Conservation (phyloP, 1,284 basidiomycete species). For the Ganoderma leucocontextum region DNA sequence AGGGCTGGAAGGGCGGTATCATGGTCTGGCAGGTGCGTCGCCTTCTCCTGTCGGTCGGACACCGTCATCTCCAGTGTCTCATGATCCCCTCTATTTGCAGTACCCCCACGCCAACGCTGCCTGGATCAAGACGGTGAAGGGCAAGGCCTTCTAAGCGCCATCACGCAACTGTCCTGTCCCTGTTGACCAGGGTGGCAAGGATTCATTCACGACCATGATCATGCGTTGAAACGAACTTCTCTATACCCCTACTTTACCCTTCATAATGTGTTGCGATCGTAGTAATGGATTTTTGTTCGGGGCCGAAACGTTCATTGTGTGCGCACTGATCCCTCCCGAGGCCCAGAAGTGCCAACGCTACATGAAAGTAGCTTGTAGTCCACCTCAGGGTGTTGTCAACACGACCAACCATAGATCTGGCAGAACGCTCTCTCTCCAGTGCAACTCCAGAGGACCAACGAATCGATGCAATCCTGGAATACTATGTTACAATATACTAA, state of each 20-base stretch:
- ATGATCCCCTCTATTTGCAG: not conserved
- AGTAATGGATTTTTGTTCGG: conserved; percentile 10
- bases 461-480: not conserved
- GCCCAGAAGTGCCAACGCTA: no score
- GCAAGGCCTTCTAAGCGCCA: conserved; percentile 17
- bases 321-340: not conserved
- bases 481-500: not conserved
- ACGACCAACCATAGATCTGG: not conserved
- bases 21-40: conserved; percentile 27
- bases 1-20: conserved; percentile 60
- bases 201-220: not conserved
- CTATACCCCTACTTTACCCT: not conserved
- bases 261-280: conserved; percentile 12
- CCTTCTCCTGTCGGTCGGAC: not conserved
- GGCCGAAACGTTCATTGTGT: not conserved
- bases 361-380: no score
- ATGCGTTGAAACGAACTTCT: not conserved
- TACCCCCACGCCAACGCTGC: conserved; percentile 28
- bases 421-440: no score
- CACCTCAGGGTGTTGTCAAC: not conserved
- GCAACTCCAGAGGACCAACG: not conserved
- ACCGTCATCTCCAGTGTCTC: not conserved
- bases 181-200: not conserved
- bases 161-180: not conserved
- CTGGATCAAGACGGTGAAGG: conserved; percentile 28